Base-by-base conservation (phyloP, 1,139 yeast genomes). In the Blastobotrys apis region DNA sequence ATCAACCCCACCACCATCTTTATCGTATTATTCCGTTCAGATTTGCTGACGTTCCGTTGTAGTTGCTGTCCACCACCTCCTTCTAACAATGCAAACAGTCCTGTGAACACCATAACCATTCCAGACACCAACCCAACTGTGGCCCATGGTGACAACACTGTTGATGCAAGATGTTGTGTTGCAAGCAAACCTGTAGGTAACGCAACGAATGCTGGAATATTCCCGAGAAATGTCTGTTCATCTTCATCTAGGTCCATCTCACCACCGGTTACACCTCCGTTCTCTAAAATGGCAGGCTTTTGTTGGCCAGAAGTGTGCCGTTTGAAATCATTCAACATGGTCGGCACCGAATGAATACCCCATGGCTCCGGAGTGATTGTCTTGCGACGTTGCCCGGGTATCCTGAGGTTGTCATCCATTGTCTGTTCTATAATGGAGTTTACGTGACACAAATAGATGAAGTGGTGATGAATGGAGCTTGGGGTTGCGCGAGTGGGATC, bases 261-360 rank as follows among this genome's bases (percentile, higher is more conserved):
- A 6, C 13, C 32, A 5, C n/a, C 13, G 15, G 22, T 17, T 6
- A 21, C 6, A 5, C 30, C 10, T 23, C 20, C 21, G 12, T 35
- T 35, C 31, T n/a, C 9, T 34, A n/a, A n/a, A 29, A 31, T 17
- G n/a, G 29, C 15, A 19, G 19, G 13, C 38, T 39, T 25, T 13
- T 25, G 41, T 38, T 39, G 17, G 39, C 43, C 36, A 37, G 44
- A 26, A 19, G 50, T 21, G 49, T 66, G 69, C 25, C 67, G 50
- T 41, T 64, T 64, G 49, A 66, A 66, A 45, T 66, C 69, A 9
- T 60, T 58, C 26, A 66, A 57, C 56, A 66, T 54, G 12, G 58
- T 59, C 1, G 70, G 69, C 10, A 66, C 70, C n/a, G 66, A 59
- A 47, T 56, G 66, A 29, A 66, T 54, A 17, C 70, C 70, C 70